These are phyloP conservation scores for Sisymbrium irio DNA, from an alignment of 345 rosid genomes.

Conservation along the genomic window DNA sequence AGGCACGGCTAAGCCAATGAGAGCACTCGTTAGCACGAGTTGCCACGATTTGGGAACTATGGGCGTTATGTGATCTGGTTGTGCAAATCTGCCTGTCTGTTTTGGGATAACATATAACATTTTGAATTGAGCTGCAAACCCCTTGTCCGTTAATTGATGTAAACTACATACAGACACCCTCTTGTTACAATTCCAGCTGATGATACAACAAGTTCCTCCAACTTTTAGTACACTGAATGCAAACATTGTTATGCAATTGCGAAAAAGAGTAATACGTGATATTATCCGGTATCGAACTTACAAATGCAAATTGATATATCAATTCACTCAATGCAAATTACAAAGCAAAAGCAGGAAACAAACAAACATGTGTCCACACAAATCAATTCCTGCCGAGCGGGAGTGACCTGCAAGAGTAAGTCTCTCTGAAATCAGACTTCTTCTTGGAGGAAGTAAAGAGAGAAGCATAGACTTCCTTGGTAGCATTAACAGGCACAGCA, in stretches of 20 bases:
- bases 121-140: slow-evolving; percentile 7
- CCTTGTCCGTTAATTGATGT: slow-evolving; percentile 17
- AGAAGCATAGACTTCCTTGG: slow-evolving; percentile 81
- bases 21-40: not conserved
- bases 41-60: not conserved
- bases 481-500: slow-evolving; percentile 73
- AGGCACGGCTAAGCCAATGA: slow-evolving; percentile 62
- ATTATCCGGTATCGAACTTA: not conserved
- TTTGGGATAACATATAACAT: no score
- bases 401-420: slow-evolving; percentile 77
- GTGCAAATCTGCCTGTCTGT: slow-evolving; percentile 12
- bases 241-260: not conserved
- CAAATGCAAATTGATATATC: slow-evolving; percentile 1
- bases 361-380: not conserved
- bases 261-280: not conserved
- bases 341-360: slow-evolving; percentile 10
- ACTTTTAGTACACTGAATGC: not conserved
- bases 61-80: slow-evolving; percentile 22
- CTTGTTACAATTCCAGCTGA: not conserved
- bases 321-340: not conserved
- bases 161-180: slow-evolving; percentile 14
- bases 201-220: not conserved
- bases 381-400: slow-evolving; percentile 80
- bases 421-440: slow-evolving; percentile 70
- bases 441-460: slow-evolving; percentile 84